phyloP scores from a whole-genome alignment of 352 stramenopile genomes.

The Paralagenidium karlingii region DNA sequence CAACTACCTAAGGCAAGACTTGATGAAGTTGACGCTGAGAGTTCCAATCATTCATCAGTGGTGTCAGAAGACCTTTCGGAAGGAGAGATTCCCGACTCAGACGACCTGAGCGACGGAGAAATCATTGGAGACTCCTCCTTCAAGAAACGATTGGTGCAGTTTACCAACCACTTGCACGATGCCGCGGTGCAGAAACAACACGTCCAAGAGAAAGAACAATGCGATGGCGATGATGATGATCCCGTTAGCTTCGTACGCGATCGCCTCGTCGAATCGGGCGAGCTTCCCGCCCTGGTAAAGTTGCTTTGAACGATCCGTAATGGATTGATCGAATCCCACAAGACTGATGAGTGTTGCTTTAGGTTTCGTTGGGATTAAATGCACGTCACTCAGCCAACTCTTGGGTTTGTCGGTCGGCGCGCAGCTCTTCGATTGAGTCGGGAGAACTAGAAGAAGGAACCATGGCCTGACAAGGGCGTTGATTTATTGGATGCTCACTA shows the following conservation, averaged over 20 bases:
- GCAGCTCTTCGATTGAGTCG: conserved; percentile 19
- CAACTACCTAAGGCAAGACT: conserved; percentile 8
- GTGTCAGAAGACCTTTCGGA: conserved; percentile 27
- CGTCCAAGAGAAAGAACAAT: conserved; percentile 2
- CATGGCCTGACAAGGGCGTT: neutral
- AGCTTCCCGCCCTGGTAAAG: conserved; percentile 22
- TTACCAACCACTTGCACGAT: conserved; percentile 14
- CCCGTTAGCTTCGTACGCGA: no score
- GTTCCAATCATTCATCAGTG: conserved; percentile 14
- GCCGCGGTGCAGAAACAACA: neutral
- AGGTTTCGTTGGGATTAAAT: neutral
- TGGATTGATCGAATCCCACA: neutral
- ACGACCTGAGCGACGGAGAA: conserved; percentile 56
- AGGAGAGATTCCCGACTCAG: conserved; percentile 14
- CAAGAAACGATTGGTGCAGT: conserved; percentile 10
- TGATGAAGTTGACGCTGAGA: conserved; percentile 4
- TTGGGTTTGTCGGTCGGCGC: neutral
- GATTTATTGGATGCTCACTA: no score
- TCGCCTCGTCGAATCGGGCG: conserved; percentile 39
- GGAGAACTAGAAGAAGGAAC: conserved; percentile 18
- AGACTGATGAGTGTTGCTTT: neutral
- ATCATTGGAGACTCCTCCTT: conserved; percentile 25
- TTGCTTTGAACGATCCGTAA: neutral
- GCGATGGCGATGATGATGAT: neutral
- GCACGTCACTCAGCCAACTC: neutral